phyloP scores from a whole-genome alignment of 2,329 filamentous ascomycete genomes.

The Alternaria atra region DNA sequence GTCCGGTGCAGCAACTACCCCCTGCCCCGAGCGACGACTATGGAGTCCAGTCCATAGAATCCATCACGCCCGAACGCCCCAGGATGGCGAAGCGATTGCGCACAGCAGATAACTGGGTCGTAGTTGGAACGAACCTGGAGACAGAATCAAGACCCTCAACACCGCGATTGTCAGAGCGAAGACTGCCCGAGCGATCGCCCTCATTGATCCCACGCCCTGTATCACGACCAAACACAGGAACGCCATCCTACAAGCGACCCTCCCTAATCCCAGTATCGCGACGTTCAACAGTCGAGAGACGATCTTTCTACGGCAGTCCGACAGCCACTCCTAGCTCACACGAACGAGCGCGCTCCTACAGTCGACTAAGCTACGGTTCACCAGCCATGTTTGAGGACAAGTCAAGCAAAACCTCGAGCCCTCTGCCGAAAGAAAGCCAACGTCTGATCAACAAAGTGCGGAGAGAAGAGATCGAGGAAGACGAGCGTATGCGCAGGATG shows the following conservation, averaged over 20 bases:
- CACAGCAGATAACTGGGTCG: conserved; percentile 59
- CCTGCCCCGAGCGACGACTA: conserved; percentile 62
- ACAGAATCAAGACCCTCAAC: conserved; percentile 65
- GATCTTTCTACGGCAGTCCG: conserved; percentile 27
- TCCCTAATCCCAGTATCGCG: conserved; percentile 58
- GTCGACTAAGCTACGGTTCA: conserved; percentile 45
- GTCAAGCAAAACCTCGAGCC: conserved; percentile 32
- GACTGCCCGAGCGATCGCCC: conserved; percentile 38
- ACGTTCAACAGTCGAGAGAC: conserved; percentile 42
- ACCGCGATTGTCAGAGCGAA: conserved; percentile 48
- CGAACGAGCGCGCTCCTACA: conserved; percentile 35
- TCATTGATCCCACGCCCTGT: conserved; percentile 49
- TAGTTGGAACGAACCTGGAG: conserved; percentile 56
- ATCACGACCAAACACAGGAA: conserved; percentile 30
- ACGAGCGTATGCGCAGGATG: conserved; percentile 80
- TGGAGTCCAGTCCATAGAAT: conserved; percentile 56
- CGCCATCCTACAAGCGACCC: conserved; percentile 36
- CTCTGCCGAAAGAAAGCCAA: conserved; percentile 71
- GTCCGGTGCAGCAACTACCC: conserved; percentile 51
- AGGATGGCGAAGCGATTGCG: conserved; percentile 59
- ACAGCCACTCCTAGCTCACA: conserved; percentile 21
- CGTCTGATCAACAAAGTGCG: conserved; percentile 75
- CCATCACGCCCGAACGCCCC: conserved; percentile 54
- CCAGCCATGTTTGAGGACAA: conserved; percentile 35
- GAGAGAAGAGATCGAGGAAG: conserved; percentile 78